These are phyloP conservation scores for Stephanodiscus minutulus DNA, from an alignment of 108 stramenopile genomes.

Conservation along the genomic window DNA sequence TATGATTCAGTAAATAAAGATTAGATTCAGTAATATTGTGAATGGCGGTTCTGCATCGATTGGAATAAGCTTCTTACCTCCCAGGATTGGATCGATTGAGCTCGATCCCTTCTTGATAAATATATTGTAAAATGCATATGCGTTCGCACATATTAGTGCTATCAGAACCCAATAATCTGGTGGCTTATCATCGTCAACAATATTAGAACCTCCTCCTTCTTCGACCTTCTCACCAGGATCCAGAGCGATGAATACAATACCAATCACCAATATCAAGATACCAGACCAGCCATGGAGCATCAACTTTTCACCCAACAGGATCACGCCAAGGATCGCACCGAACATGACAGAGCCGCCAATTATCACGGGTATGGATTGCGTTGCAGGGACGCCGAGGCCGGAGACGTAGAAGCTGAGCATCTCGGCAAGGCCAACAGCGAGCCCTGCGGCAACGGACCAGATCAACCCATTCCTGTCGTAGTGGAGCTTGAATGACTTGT, in stretches of 20 bases:
- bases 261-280: slow-evolving; percentile 49
- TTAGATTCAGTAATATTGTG: not conserved
- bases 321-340: slow-evolving; percentile 58
- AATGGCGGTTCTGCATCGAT: too few species aligned
- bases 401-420: slow-evolving; percentile 65
- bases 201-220: not conserved
- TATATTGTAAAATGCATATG: slow-evolving; percentile 78
- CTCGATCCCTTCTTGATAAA: slow-evolving; percentile 74
- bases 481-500: slow-evolving; percentile 12
- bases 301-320: slow-evolving; percentile 52
- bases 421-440: slow-evolving; percentile 60
- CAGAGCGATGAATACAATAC: slow-evolving; percentile 59
- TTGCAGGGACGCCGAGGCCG: slow-evolving; percentile 75
- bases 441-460: slow-evolving; percentile 26
- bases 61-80: slow-evolving; percentile 29
- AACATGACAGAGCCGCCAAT: slow-evolving; percentile 77
- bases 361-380: slow-evolving; percentile 66
- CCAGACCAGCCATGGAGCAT: slow-evolving; percentile 61
- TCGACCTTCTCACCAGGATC: slow-evolving; percentile 40
- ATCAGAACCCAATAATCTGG: slow-evolving; percentile 53
- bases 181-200: not conserved
- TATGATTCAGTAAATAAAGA: not conserved
- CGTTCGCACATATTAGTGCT: slow-evolving; percentile 64
- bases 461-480: slow-evolving; percentile 20
- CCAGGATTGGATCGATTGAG: slow-evolving; percentile 65